Percentiles rank a stretch among this genome's conserved stretches.
phyloP scores from a whole-genome alignment of 2,329 filamentous ascomycete species.

The Westerdykella ornata region DNA sequence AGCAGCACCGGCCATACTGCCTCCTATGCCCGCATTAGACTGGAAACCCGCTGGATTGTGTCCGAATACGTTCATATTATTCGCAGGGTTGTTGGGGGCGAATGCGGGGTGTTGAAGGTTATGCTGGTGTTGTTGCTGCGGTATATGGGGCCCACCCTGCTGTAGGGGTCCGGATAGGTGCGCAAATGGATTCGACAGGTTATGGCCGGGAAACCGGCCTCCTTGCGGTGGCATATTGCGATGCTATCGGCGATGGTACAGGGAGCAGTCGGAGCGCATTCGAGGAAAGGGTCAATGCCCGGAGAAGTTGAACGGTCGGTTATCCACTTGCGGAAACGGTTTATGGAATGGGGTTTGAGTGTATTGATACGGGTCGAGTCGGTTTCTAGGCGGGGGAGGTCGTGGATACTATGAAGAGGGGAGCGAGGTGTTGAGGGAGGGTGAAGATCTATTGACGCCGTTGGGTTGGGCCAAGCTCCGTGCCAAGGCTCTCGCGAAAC shows the following conservation, averaged over 20 bases:
- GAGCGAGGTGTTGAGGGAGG: constrained; percentile 1
- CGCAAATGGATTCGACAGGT: constrained; percentile 53
- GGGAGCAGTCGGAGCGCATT: not conserved
- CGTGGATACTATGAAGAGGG: not conserved
- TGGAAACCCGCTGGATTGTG: constrained; percentile 37
- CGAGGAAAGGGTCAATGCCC: not conserved
- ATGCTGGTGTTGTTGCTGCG: constrained; percentile 45
- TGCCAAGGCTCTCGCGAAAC: not conserved
- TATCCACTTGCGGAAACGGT: too few relatives aligned
- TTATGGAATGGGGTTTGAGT: not conserved
- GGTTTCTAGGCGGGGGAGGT: not conserved
- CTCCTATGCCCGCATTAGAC: constrained; percentile 49
- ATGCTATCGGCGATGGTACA: constrained; percentile 10
- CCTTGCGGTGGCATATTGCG: constrained; percentile 52
- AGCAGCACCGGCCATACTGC: constrained; percentile 52
- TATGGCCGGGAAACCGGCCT: constrained; percentile 53
- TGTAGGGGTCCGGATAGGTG: constrained; percentile 47
- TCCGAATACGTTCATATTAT: constrained; percentile 55
- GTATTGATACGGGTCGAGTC: not conserved
- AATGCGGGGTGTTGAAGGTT: constrained; percentile 65
- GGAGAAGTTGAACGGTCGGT: not conserved
- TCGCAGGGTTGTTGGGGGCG: constrained; percentile 47
- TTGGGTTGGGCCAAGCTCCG: not conserved
- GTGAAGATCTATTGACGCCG: not conserved
- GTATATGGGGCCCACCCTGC: constrained; percentile 43